These are phyloP conservation scores for Albugo laibachii DNA, from an alignment of 352 stramenopile genomes.

Conservation along the genomic window DNA sequence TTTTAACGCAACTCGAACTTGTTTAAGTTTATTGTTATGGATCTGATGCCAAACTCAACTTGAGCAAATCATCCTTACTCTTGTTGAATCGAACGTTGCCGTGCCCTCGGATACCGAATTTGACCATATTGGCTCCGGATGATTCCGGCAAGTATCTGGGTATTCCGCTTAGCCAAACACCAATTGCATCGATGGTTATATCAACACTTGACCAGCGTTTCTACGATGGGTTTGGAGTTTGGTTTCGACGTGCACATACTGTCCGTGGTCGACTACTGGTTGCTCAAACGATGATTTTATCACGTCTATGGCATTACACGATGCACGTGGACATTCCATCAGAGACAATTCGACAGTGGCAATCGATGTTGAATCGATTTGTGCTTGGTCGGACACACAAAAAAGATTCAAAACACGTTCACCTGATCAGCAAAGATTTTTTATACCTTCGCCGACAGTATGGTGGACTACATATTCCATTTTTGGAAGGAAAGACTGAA, in stretches of 20 bases:
- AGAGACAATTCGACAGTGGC: neutral
- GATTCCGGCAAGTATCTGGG: constrained; percentile 6
- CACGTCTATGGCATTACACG: constrained; percentile 4
- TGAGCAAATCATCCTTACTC: constrained; percentile 4
- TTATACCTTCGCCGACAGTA: too few species aligned
- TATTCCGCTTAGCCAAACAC: constrained; percentile 1
- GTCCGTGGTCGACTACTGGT: neutral
- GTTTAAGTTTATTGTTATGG: constrained; percentile 10
- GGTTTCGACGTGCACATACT: neutral
- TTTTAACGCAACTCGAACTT: constrained; percentile 3
- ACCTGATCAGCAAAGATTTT: too few species aligned
- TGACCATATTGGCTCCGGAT: neutral
- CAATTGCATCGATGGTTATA: neutral
- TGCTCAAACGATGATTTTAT: neutral
- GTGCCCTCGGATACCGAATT: neutral
- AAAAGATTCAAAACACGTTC: too few species aligned
- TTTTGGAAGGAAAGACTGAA: too few species aligned
- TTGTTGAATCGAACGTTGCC: neutral
- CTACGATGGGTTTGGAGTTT: neutral
- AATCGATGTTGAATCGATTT: constrained; percentile 1
- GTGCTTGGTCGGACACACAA: neutral
- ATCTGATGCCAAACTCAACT: constrained; percentile 10
- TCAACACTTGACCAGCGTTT: neutral
- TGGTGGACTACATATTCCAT: too few species aligned
- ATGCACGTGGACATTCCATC: neutral